These are phyloP conservation scores for Leishmania martiniquensis DNA, from an alignment of 208 protist species.

Conservation along the genomic window DNA sequence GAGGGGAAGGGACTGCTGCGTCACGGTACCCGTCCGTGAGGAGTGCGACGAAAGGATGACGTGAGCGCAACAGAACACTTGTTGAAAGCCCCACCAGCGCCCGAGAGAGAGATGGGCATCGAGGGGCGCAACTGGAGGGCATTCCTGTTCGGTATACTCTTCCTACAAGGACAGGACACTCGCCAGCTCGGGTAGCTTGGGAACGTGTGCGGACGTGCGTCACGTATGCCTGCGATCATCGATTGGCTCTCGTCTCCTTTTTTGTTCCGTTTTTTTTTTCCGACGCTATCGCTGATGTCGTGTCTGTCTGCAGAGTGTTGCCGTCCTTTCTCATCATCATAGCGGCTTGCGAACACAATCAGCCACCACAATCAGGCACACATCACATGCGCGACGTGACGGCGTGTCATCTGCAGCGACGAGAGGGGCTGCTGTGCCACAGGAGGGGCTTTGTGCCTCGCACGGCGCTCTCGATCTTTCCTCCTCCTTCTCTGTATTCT, in stretches of 20 bases:
- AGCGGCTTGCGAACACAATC: not conserved
- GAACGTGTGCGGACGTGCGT: not conserved
- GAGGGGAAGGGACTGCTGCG: too few relatives aligned
- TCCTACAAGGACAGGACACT: not conserved
- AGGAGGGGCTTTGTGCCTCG: not conserved
- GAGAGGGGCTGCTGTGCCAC: not conserved
- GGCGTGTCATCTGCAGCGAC: not conserved
- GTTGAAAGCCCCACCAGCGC: too few relatives aligned
- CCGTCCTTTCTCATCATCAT: not conserved
- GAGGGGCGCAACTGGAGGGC: not conserved
- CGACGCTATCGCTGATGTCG: too few relatives aligned
- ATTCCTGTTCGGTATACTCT: not conserved
- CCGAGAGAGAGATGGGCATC: too few relatives aligned
- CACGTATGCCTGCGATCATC: not conserved
- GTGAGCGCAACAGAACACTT: too few relatives aligned
- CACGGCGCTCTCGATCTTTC: not conserved
- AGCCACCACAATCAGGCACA: not conserved
- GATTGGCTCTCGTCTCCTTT: not conserved
- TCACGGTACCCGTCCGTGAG: not conserved
- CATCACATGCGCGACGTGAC: not conserved
- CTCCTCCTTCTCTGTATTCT: not conserved
- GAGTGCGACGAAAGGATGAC: too few relatives aligned
- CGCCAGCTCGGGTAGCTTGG: not conserved
- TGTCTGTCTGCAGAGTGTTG: not conserved
- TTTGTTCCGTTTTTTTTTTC: not conserved